Evolutionary conservation across 2,329 filamentous ascomycete genomes (phyloP), one percentile per base, ranked within the genome.

Genomic region (Aspergillus aculeatinus): DNA sequence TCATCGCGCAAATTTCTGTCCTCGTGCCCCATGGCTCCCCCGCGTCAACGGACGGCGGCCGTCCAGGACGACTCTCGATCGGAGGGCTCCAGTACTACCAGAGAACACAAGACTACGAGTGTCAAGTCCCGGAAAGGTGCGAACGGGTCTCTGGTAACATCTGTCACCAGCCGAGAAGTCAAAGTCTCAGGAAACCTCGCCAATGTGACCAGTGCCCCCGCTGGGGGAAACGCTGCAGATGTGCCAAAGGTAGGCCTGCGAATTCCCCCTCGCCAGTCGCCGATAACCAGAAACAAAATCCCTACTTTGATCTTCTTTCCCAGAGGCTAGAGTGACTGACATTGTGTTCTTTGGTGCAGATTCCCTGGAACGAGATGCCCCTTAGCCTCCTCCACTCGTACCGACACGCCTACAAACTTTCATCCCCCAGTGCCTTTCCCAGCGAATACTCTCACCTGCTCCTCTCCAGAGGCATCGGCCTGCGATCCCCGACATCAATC

Each of bases 371-470:
- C 49, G 71, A 74, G 39, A 74, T 80, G 66, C 74, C 78, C 33
- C 72, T 78, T 64, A 72, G 76, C 16, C 72, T 80, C 63, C 78
- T 82, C 51, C 78, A 81, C 67, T 74, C 78, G 62, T 82, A 82
- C 68, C 76, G 80, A 59, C 77, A 81, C 60, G 76, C 76, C 65
- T 78, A 81, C 65, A 79, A 76, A 65, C 72, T 82, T 35, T 67
- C 76, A 55, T 76, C 73, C n/a, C 76, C 79, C 25, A 75, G 75
- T 61, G 74, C 77, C 56, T 81, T 75, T 70, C 73, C 77, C 39
- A 75, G 70, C 48, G 71, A 75, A 57, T 80, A 81, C 66, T 80
- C 80, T 63, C 75, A 78, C 53, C 71, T 81, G 57, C 74, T 81
- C 54, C 78, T 83, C 44, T 76, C 78, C 2, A 73, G 74, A 55